These are phyloP conservation scores for Artemisia argyi DNA, from an alignment of 129 eudicot genomes.

Conservation along the genomic window DNA sequence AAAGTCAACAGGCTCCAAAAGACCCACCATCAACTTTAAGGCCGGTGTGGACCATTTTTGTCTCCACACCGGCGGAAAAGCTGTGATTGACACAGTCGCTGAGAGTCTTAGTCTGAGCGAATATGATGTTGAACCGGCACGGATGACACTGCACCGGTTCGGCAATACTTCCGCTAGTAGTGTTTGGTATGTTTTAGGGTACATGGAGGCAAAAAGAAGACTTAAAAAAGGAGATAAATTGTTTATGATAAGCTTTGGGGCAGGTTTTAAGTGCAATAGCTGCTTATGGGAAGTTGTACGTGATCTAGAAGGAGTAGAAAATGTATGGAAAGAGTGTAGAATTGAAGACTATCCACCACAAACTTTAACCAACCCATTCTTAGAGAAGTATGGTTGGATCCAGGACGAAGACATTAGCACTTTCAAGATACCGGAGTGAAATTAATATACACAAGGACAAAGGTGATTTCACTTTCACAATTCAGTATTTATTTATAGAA, in stretches of 20 bases:
- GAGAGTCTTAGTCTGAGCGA: not conserved
- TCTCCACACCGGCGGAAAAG: constrained; percentile 1
- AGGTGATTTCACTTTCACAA: not conserved
- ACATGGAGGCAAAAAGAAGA: not conserved
- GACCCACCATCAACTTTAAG: not conserved
- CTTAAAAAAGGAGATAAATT: not conserved
- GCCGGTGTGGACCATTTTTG: constrained; percentile 5
- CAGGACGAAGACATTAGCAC: constrained; percentile 1
- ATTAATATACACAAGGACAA: not conserved
- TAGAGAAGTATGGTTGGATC: constrained; percentile 1
- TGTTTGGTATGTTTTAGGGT: constrained; percentile 1
- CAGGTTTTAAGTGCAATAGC: constrained; percentile 1
- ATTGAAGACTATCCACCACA: not conserved
- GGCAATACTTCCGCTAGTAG: constrained; percentile 1
- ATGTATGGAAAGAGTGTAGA: not conserved
- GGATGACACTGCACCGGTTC: not conserved
- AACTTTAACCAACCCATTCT: constrained; percentile 3
- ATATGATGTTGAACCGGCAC: not conserved
- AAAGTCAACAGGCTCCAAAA: not conserved
- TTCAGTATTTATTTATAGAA: not conserved
- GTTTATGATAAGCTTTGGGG: constrained; percentile 5
- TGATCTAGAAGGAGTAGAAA: not conserved
- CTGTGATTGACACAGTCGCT: constrained; percentile 1
- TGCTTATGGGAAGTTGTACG: constrained; percentile 2
- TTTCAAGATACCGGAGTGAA: not conserved